These are phyloP conservation scores for Mycosphaerella sp. DNA, from an alignment of 2,329 filamentous ascomycete species.

Conservation along the genomic window DNA sequence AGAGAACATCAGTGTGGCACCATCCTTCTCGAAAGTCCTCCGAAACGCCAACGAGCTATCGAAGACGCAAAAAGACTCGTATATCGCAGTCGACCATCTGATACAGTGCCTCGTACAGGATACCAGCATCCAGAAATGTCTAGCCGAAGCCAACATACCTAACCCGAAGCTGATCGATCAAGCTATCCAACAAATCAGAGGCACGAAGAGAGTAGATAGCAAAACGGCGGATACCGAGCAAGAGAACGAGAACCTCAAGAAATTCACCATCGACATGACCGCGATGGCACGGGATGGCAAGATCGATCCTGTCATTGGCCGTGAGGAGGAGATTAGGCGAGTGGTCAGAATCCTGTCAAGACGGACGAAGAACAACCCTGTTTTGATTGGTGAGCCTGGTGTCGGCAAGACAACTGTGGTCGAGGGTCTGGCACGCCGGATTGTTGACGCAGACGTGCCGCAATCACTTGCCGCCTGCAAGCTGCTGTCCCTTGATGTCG, in stretches of 20 bases:
- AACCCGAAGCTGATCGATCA: slow-evolving; percentile 85
- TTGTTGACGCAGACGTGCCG: slow-evolving; percentile 93
- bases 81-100: slow-evolving; percentile 88
- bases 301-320: slow-evolving; percentile 92
- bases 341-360: slow-evolving; percentile 88
- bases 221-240: slow-evolving; percentile 91
- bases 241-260: slow-evolving; percentile 92
- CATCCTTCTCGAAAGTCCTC: slow-evolving; percentile 73
- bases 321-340: slow-evolving; percentile 90
- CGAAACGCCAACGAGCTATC: slow-evolving; percentile 81
- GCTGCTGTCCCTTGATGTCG: slow-evolving; percentile 89
- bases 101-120: slow-evolving; percentile 84
- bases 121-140: slow-evolving; percentile 59
- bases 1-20: slow-evolving; percentile 76
- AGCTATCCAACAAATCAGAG: slow-evolving; percentile 85
- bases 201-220: slow-evolving; percentile 87
- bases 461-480: slow-evolving; percentile 92
- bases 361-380: slow-evolving; percentile 97
- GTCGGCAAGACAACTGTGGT: slow-evolving; percentile 98
- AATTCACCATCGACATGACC: slow-evolving; percentile 99
- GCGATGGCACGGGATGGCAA: slow-evolving; percentile 93
- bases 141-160: slow-evolving; percentile 84
- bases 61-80: slow-evolving; percentile 96
- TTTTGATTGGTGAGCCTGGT: slow-evolving; percentile 95
- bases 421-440: slow-evolving; percentile 88